Base-by-base conservation (phyloP, 2,329 filamentous ascomycete genomes). In the Epicoccum nigrum region DNA sequence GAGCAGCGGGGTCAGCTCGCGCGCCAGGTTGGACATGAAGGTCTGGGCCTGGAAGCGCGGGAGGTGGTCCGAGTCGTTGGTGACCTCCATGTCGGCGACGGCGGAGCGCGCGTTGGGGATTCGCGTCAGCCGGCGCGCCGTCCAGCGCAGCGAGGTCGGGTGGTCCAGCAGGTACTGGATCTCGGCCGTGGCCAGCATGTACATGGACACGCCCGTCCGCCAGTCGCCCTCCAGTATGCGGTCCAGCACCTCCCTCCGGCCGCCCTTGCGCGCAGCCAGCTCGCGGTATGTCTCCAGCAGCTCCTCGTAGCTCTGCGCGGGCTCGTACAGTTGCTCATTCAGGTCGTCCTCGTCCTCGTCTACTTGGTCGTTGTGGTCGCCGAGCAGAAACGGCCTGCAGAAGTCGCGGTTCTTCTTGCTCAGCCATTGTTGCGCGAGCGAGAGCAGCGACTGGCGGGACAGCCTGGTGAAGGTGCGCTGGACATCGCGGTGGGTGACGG, bases 21-120 rank as follows among this genome's bases (percentile, higher is more conserved):
- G 79, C 60, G 92, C 88, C 2, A 96, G 82, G 59, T 87, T 88
- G 58, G 84, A 83, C 30, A 95, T 78, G 70, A 96, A 96, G 0
- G 87, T 89, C 4, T 88, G 85, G 1, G 90, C 88, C 64, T 95
- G 89, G 64, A 94, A 90, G 13, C 87, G 85, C 9, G 90, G 90
- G 16, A 83, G 68, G 38, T 70, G 70, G 35, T 73, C 64, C 9
- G 68, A 69, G 56, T 73, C 70, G 51, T 72, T 69, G 4, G 64
- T 72, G 45, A 70, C 64, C 46, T 79, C 76, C 65, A 71, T 68
- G 37, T 68, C 67, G 20, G 63, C 48, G 32, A 55, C 41, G 21
- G 55, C 56, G 16, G 58, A 59, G 44, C 65, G 68, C 25, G 56
- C 58, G 49, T 63, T 67, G 25, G 66, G 61, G 51, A 71, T 63